Base-by-base conservation (phyloP, 2,329 filamentous ascomycete species). In the Karstenula rhodostoma region DNA sequence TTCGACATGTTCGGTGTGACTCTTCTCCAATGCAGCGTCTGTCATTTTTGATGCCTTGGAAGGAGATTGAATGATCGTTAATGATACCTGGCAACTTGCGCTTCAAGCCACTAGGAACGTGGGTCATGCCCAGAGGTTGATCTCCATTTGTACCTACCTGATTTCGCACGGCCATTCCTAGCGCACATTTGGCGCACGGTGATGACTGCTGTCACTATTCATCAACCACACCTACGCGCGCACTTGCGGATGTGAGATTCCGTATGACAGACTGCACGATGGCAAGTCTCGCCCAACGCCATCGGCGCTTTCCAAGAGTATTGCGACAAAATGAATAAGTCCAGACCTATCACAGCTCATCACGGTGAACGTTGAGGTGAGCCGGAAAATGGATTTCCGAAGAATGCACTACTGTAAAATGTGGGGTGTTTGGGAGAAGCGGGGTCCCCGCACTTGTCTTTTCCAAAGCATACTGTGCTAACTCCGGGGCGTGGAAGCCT, bases 91-190 rank as follows among this genome's bases (percentile, higher is more conserved):
- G 8, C 40, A 43, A 9, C n/a, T 19, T 43, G 33, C 42, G 46
- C 49, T 25, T 43, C 46, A 60, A 60, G 57, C 60, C 60, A 60
- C 57, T 55, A 53, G 60, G 33, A 56, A 46, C 29, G 58, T 47
- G 32, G 53, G 22, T 44, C 47, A 19, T 25, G 25, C 46, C 29
- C 13, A 48, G 40, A 43, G 9, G 9, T 4, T 22, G 19, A 19
- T 10, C 40, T 43, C 17, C 40, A 29, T 22, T 33, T 48, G 46
- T 33, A 48, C 25, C 46, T 33, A 48, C 25, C 46, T 29, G 23
- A 48, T 19, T 10, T n/a, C 40, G 9, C n/a, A 43, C n/a, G n/a
- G 8, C n/a, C 9, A 12, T 22, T 12, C n/a, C n/a, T 43, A 43
- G 19, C n/a, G 40, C 40, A 12, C 46, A 13, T 33, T 27, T 48